A percentile compares a stretch with the other conserved stretches of the same genome.
Evolutionary conservation across 73 alveolate species (phyloP).

Genomic region (Paraurostyla sp.): DNA sequence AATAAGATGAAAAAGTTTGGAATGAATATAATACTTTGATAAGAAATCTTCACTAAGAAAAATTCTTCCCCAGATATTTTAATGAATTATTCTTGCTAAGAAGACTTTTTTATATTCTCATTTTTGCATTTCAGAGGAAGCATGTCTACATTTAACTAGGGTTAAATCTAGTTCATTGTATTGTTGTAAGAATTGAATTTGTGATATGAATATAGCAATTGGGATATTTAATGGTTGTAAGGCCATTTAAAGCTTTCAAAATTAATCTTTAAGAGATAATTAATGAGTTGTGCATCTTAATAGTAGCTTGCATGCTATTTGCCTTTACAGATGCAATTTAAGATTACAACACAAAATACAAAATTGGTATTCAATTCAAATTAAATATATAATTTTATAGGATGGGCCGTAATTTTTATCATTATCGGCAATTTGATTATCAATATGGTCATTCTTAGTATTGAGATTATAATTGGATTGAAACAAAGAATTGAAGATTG

Average conservation of each 20-base stretch:
- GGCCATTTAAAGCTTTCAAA: not conserved
- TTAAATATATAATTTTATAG: too few relatives aligned
- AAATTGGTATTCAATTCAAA: too few relatives aligned
- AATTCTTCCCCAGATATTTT: not conserved
- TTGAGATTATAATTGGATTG: not conserved
- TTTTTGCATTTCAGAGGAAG: constrained; percentile 19
- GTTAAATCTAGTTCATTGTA: constrained; percentile 23
- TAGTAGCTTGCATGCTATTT: constrained; percentile 31
- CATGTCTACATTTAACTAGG: not conserved
- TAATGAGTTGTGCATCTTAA: constrained; percentile 18
- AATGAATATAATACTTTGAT: not conserved
- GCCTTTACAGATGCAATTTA: constrained; percentile 11
- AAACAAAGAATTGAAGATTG: not conserved
- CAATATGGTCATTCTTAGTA: not conserved
- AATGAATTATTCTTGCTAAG: not conserved
- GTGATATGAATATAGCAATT: not conserved
- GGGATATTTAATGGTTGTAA: not conserved
- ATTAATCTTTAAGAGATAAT: constrained; percentile 11
- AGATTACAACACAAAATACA: not conserved
- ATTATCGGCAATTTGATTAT: not conserved
- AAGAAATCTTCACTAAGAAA: not conserved
- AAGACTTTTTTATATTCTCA: not conserved
- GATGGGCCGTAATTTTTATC: constrained; percentile 28
- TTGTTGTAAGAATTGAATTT: constrained; percentile 10
- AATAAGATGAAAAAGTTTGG: not conserved